Base-by-base conservation (phyloP, 768 basidiomycete species). In the Fomitopsis serialis region DNA sequence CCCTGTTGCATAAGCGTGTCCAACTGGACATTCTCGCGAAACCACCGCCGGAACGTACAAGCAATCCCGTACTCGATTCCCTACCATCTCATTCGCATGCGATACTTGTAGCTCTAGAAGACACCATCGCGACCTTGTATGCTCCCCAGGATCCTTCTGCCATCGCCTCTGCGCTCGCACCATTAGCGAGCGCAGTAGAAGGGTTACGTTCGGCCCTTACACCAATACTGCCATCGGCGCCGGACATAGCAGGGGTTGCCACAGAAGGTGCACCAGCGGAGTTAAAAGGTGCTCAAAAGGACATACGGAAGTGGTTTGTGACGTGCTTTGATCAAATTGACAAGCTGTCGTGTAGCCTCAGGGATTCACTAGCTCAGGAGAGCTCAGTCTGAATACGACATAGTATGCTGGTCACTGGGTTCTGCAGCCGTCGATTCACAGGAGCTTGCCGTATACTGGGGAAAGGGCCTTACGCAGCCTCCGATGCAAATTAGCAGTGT, bases 111-210 rank as follows among this genome's bases (percentile, higher is more conserved):
- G 73, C 78, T 2, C 74, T 79, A 3, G 89, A 91, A 63, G 85
- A 91, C 37, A 70, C 89, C 50, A 76, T 85, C 21, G 75, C 84
- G n/a, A 69, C 82, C 2, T 68, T 87, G 37, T 87, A 90, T 63
- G 56, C 78, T 0, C 85, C 86, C 4, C 87, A 90, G 61, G 74
- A 82, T 53, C 62, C 65, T 0, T 60, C 61, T 1, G 66, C 72
- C 32, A 66, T 88, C 48, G 58, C 60, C 10, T 58, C 65, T 11
- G 74, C 79, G 50, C 57, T 81, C 25, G 54, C 61, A 4, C 55
- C 70, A 0, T 72, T 82, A 43, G 61, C 69, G 42, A 61, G 60
- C 7, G 63, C 74, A 32, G 68, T 79, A 11, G 58, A 68, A 21
- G 60, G 63, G 1, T 62, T 86, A 34, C 72, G 70, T 46, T 42